Base-by-base conservation (phyloP, 805 yeast species). In the Candida xiaguanensis region DNA sequence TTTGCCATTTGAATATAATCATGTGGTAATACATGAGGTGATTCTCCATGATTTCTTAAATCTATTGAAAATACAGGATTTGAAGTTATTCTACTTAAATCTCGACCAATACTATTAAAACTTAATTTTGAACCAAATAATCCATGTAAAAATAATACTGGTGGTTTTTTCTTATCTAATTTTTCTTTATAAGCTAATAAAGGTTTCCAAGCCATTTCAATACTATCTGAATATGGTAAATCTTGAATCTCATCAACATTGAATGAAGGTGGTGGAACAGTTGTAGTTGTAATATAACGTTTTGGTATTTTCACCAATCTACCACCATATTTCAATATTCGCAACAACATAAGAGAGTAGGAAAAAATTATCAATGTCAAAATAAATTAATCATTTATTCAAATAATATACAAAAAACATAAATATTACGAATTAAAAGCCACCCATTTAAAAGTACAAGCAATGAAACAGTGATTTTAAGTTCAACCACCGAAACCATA, bases 401-500 rank as follows among this genome's bases (percentile, higher is more conserved):
- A 28, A 28, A 28, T 28, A 28, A 15, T 28, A 28, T 28, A 28
- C 31, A 33, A 33, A n/a, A 33, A 25, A 34, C 17, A 26, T 25
- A 25, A 34, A 34, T 17, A 34, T 34, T 34, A 34, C 37, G 37
- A 34, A 34, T 25, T 25, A 34, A 34, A 31, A 34, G n/a, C 17
- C 24, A 34, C 24, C 30, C 30, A 25, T 20, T 25, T 7, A 34
- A 14, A 18, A 25, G 5, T 7, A 6, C 5, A 34, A 34, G 2
- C 17, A 25, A n/a, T n/a, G n/a, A n/a, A n/a, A n/a, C n/a, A n/a
- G n/a, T n/a, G n/a, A n/a, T n/a, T n/a, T 19, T 12, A 25, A 18
- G 5, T 38, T 80, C 83, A 91, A 83, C 96, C 96, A 79, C 98
- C 98, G 85, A 91, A 93, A 90, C 98, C 98, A 71, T 91, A 91